These are phyloP conservation scores for Penicillium bialowiezense DNA, from an alignment of 495 filamentous ascomycete genomes.

Conservation along the genomic window DNA sequence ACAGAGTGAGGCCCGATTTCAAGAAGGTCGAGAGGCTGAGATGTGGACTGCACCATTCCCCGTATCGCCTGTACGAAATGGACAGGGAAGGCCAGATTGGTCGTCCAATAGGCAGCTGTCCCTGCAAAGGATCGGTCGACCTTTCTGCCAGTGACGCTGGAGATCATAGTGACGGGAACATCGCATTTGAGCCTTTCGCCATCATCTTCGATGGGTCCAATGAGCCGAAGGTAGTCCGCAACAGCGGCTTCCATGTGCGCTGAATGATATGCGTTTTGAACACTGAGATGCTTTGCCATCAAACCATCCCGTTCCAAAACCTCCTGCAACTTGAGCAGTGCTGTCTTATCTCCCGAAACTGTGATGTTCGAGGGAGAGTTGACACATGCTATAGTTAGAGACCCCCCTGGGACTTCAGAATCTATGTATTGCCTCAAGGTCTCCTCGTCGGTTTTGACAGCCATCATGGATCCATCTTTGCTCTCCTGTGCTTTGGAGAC, in stretches of 20 bases:
- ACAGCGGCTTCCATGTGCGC: slow-evolving; percentile 6
- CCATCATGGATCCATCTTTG: not conserved
- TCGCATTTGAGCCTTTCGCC: not conserved
- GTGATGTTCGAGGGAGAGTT: slow-evolving; percentile 34
- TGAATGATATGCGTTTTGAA: slow-evolving; percentile 14
- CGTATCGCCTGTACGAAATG: not conserved
- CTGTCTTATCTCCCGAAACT: slow-evolving; percentile 27
- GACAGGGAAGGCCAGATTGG: not conserved
- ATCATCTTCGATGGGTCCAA: not conserved
- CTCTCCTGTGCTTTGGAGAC: not conserved
- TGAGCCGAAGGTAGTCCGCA: not conserved
- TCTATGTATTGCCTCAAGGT: slow-evolving; percentile 28
- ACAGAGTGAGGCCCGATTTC: too few relatives aligned
- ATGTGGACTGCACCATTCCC: not conserved
- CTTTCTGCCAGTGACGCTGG: not conserved
- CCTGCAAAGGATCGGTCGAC: not conserved
- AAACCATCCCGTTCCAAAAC: not conserved
- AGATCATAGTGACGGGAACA: not conserved
- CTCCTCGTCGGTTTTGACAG: slow-evolving; percentile 1
- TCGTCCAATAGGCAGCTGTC: not conserved
- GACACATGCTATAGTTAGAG: slow-evolving; percentile 25
- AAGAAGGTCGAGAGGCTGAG: not conserved
- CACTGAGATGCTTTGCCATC: slow-evolving; percentile 8
- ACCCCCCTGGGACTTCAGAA: slow-evolving; percentile 2
- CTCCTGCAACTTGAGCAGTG: slow-evolving; percentile 5